Base-by-base conservation (phyloP, 495 filamentous ascomycete species). In the Hypoxylon intermedium region DNA sequence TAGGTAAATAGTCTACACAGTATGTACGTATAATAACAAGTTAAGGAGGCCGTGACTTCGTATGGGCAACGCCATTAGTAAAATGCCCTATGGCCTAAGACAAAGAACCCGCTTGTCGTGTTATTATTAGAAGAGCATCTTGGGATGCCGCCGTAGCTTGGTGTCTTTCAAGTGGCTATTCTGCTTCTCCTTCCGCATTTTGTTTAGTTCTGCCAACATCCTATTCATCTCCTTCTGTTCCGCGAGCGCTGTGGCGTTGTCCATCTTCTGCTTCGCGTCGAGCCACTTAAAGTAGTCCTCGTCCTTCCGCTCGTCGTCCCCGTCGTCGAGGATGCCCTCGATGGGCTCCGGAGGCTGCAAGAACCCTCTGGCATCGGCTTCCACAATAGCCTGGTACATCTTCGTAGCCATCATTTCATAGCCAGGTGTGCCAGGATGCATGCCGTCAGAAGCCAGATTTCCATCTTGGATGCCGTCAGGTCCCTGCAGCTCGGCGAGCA, bases 331-430 rank as follows among this genome's bases (percentile, higher is more conserved):
- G 5, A 71, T 67, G 9, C 68, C 68, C 49, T 20, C 30, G 5
- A 71, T 52, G 0, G 68, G 46, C 45, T 53, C 68, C 4, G 68
- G 65, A 2, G 68, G 60, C 43, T 71, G 68, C 20, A 71, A 40
- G 26, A 68, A 71, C 2, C 68, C 68, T 36, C 34, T 57, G 7
- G 68, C 61, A 59, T 71, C 68, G 0, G 68, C 68, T 45, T 71
- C 68, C 2, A 71, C 21, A 15, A 71, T 71, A 26, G 68, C 68
- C 13, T 71, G 41, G 33, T 66, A 68, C 65, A 71, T 63, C 43
- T 71, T 71, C 13, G 68, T 70, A 6, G 70, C 70, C 70, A 74
- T 74, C 68, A 69, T 72, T 23, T 72, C 67, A 43, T 74, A 74
- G 1, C 72, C 72, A 19, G 57, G 28, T 16, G 70, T 70, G 38